Evolutionary conservation across 352 stramenopile species (phyloP), one percentile per base, ranked within the genome.

Genomic region (Pythium folliculosum): DNA sequence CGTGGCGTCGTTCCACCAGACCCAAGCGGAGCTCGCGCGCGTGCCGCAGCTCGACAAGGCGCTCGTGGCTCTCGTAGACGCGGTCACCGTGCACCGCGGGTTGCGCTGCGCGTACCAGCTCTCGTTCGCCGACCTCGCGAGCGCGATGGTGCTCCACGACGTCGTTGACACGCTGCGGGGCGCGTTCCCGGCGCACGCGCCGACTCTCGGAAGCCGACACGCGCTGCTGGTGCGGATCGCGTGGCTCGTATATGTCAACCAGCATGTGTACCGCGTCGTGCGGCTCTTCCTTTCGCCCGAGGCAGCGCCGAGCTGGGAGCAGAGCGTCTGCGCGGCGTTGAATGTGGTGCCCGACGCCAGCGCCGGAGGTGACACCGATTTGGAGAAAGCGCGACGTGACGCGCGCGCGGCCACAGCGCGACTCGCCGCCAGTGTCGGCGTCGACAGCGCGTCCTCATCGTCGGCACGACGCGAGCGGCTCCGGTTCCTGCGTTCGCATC

Each of bases 241-340:
- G 16, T 27, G 82, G 25, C 61, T 90, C 12, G 48, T 89, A 30
- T 60, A 77, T 19, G 44, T 86, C 12, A 90, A 90, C 37, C 72
- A 73, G 8, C 78, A 72, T 51, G 50, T 83, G 5, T 84, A 76
- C 44, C 73, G 65, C 45, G 57, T 77, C 10, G 48, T 79, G 53
- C 82, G 78, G 1, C 37, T 88, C 30, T 60, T 78, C 4, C 56
- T 88, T 3, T 12, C 9, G 13, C 22, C 35, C 10, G 30, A 38
- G 7, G n/a, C 47, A 4, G 21, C 70, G 19, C 16, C 19, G 6
- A 30, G 10, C 6, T 66, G 66, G 73, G 57, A 67, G 19, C 37
- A 62, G 12, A 52, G 25, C 14, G 22, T 62, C 13, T 53, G 32
- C 32, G 10, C 30, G 16, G 51, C 27, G 27, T 32, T 32, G 5